phyloP scores from a whole-genome alignment of 805 yeast genomes.

The Ascoidea tarda region DNA sequence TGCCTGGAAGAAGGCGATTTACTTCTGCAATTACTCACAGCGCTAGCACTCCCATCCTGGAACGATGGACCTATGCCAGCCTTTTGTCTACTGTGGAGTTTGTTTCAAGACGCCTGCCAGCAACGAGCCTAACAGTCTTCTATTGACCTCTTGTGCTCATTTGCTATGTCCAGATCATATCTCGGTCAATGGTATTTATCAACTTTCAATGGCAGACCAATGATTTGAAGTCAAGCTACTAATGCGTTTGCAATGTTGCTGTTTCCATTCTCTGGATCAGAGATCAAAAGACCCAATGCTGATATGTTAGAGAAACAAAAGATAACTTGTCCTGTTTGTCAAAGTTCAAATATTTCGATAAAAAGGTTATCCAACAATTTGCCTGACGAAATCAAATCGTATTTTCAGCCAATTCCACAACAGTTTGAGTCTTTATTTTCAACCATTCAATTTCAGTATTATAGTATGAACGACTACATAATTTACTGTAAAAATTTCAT shows the following conservation, averaged over 20 bases:
- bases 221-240: too few species aligned
- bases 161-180: not conserved
- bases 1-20: too few species aligned
- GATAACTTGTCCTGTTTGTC: conserved; percentile 1
- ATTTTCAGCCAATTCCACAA: conserved; percentile 1
- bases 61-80: conserved; percentile 1
- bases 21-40: too few species aligned
- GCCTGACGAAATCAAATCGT: not conserved
- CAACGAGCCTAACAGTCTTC: not conserved
- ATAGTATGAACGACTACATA: not conserved
- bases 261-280: too few species aligned
- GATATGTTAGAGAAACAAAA: not conserved
- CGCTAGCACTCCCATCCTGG: too few species aligned
- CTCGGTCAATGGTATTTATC: not conserved
- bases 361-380: not conserved
- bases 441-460: conserved; percentile 1
- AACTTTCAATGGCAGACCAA: too few species aligned
- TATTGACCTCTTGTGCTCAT: conserved; percentile 4
- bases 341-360: not conserved
- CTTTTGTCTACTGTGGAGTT: conserved; percentile 3
- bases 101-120: conserved; percentile 1
- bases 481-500: not conserved
- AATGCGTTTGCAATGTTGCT: too few species aligned
- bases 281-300: not conserved
- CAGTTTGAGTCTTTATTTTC: conserved; percentile 3